A percentile compares a stretch with the other conserved stretches of the same genome.
Evolutionary conservation across 2,329 filamentous ascomycete genomes (phyloP).

Genomic region (Aotearoamyces nothofagi): DNA sequence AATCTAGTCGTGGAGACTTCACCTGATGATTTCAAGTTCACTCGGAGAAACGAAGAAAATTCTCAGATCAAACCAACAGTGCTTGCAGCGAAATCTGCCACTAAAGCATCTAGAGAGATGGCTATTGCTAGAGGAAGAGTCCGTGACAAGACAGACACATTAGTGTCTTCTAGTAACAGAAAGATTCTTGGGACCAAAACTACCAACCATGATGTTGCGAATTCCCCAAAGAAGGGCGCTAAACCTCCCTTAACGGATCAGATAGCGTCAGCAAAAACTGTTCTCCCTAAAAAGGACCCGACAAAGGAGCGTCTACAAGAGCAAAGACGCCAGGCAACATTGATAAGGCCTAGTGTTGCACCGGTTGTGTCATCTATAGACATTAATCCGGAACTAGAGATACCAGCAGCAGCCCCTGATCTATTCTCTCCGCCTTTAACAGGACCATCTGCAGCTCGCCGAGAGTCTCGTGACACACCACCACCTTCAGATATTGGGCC

Average conservation of each 20-base stretch:
- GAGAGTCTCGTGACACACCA: slow-evolving; percentile 34
- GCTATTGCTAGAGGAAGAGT: slow-evolving; percentile 10
- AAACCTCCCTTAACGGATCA: slow-evolving; percentile 23
- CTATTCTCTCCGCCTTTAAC: slow-evolving; percentile 33
- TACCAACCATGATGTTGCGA: slow-evolving; percentile 38
- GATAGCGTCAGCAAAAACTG: slow-evolving; percentile 24
- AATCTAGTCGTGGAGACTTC: slow-evolving; percentile 17
- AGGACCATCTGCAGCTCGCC: slow-evolving; percentile 21
- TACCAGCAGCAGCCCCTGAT: slow-evolving; percentile 24
- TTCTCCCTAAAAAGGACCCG: slow-evolving; percentile 12
- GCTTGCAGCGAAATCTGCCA: slow-evolving; percentile 8
- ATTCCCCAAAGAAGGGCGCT: slow-evolving; percentile 37
- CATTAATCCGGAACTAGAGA: slow-evolving; percentile 17
- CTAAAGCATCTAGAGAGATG: slow-evolving; percentile 10
- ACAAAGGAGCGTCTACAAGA: slow-evolving; percentile 9
- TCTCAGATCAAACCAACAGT: slow-evolving; percentile 4
- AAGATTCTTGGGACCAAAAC: slow-evolving; percentile 31
- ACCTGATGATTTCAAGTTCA: slow-evolving; percentile 14
- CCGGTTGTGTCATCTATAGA: slow-evolving; percentile 15
- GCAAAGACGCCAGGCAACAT: slow-evolving; percentile 6
- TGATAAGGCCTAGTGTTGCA: slow-evolving; percentile 5
- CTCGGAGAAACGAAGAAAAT: slow-evolving; percentile 16
- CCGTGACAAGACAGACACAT: slow-evolving; percentile 10
- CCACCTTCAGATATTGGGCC: slow-evolving; percentile 41
- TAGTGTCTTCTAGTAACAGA: slow-evolving; percentile 7